Base-by-base conservation (phyloP, 495 filamentous ascomycete genomes). In the Lepraria neglecta region DNA sequence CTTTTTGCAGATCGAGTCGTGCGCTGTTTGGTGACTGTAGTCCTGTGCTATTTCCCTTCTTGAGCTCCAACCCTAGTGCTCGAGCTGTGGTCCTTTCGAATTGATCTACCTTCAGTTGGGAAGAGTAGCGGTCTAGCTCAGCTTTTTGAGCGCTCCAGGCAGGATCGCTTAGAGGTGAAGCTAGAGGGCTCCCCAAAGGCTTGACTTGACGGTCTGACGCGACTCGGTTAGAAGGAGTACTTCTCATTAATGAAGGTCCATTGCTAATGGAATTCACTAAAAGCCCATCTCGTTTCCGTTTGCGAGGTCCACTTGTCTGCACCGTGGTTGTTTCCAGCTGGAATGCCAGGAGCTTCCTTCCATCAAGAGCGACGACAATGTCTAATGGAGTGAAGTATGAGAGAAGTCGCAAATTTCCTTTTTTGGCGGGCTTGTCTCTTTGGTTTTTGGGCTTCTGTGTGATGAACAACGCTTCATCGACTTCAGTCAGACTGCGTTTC, bases 181-280 rank as follows among this genome's bases (percentile, higher is more conserved):
- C 24, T 54, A 63, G 9, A 47, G 38, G 58, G 4, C 6, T 24
- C 17, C 46, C 47, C n/a, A 59, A 47, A 19, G 46, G 43, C 11
- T 46, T 58, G 28, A 46, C 14, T 17, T 56, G 38, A 28, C 51
- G 10, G 12, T 30, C n/a, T 19, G 51, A 47, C 5, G 15, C 42
- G 19, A 6, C 19, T 33, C 7, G 33, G 31, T n/a, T 24, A 11
- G 42, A n/a, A 45, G 42, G 24, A 6, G 28, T n/a, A 27, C 14
- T 24, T 31, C 5, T 56, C 28, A n/a, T 44, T 38, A 45, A 61
- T n/a, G 59, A 30, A 42, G 75, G 75, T 45, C 77, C 77, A 24
- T 83, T 82, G 4, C 87, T 84, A 64, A 90, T 83, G 1, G 87
- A 85, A 67, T 89, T 84, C 28, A 88, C 84, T 31, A 91, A 71